A percentile compares a stretch with the other conserved stretches of the same genome.
Evolutionary conservation across 257 asterid genomes (phyloP).

Genomic region (Solanum neorickii): DNA sequence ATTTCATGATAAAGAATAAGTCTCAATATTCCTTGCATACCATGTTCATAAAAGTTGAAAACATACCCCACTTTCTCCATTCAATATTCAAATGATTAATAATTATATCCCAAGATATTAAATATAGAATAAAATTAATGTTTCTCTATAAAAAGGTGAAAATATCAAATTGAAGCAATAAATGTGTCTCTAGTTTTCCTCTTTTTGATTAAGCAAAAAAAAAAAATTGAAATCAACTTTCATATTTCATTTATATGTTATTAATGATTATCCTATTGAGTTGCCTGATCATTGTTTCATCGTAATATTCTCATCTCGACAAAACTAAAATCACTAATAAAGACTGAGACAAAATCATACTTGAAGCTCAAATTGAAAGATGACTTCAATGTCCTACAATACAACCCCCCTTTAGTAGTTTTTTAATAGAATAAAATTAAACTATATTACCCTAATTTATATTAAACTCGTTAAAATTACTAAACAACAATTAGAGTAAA

Average conservation of each 20-base stretch:
- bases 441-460: not conserved
- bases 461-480: not conserved
- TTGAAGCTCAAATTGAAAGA: not conserved
- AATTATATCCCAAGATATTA: no score
- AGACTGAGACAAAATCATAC: not conserved
- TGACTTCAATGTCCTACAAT: not conserved
- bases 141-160: no score
- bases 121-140: no score
- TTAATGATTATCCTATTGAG: not conserved
- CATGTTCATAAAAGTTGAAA: not conserved
- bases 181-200: no score
- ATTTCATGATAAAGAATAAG: not conserved
- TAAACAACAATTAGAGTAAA: not conserved
- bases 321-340: not conserved
- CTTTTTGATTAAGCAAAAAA: no score
- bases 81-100: not conserved
- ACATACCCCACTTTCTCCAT: not conserved
- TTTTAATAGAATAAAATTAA: no score
- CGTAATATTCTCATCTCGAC: not conserved
- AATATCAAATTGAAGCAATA: no score
- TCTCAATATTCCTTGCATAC: not conserved
- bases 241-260: not conserved
- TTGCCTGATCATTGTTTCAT: not conserved
- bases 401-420: not conserved
- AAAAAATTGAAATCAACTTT: not conserved